Base-by-base conservation (phyloP, 2,329 filamentous ascomycete species). In the Ophiosphaerella herpotricha region DNA sequence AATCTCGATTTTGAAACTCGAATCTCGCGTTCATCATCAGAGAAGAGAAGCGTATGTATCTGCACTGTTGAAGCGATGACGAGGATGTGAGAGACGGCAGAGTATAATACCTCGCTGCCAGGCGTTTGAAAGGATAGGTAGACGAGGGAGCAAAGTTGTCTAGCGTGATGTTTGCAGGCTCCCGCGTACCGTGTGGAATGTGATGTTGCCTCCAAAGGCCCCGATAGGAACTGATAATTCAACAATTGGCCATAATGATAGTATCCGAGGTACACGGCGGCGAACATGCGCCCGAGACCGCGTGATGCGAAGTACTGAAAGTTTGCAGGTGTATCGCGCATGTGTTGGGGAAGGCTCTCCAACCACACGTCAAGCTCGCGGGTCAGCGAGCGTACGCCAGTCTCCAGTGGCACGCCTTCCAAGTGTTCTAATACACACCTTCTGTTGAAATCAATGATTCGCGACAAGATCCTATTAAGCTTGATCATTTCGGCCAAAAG, bases 401-500 rank as follows among this genome's bases (percentile, higher is more conserved):
- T 46, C 26, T 62, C 53, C 4, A 64, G 24, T 8, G 49, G 32
- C 18, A 43, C 35, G 32, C 59, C 57, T 52, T 62, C 55, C 3
- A 62, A 54, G 21, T 62, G 61, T 26, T 64, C 59, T 32, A 54
- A 59, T n/a, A 62, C 61, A 11, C 61, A 64, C 16, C 43, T 39
- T 26, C 48, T 51, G 23, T 64, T 64, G 50, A 64, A 64, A 37
- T 62, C 61, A 37, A 64, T 62, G 42, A 64, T 61, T 32, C 47
- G 53, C 14, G 58, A 39, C 23, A 64, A 38, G 24, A 64, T 62
- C 21, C 57, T 51, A 31, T 64, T 64, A 12, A 64, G 39, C 24
- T 62, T 64, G 31, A 64, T 52, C 61, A 64, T 64, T 39, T 64
- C 61, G n/a, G 61, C 58, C 5, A 64, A 50, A 7, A 64, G 48